Conservation (phyloP, 257 asterid genomes). For the Catharanthus roseus region DNA sequence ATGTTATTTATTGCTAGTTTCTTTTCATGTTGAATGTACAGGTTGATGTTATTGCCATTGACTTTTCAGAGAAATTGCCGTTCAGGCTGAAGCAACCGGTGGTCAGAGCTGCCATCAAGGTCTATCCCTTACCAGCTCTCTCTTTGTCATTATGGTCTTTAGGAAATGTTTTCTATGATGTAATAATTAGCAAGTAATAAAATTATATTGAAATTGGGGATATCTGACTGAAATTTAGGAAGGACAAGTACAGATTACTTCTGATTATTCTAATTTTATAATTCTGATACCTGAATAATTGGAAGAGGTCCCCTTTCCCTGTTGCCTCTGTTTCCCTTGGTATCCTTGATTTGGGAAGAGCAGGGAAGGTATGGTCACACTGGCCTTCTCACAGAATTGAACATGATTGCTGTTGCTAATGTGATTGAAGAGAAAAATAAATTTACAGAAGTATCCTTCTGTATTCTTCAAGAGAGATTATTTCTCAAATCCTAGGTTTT, state of each 20-base stretch:
- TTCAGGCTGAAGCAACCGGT: constrained; percentile 74
- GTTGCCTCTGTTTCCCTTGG: background rate
- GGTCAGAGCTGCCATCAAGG: constrained; percentile 87
- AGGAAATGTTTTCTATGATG: background rate
- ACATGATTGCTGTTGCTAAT: background rate
- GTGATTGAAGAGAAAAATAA: background rate
- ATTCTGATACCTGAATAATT: background rate
- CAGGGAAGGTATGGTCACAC: background rate
- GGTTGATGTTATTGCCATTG: constrained; percentile 87
- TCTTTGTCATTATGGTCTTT: background rate
- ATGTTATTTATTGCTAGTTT: background rate
- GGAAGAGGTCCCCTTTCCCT: background rate
- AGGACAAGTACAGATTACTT: background rate
- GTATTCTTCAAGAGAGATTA: background rate
- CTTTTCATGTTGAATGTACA: constrained; percentile 20
- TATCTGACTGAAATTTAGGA: background rate
- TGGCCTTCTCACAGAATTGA: too few species aligned
- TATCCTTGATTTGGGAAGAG: background rate
- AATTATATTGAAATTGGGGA: background rate
- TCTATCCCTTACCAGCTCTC: constrained; percentile 19
- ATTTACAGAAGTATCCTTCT: too few species aligned
- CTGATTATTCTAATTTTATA: background rate
- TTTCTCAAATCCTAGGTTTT: background rate
- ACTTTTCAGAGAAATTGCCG: constrained; percentile 67
- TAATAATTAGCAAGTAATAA: background rate